These are phyloP conservation scores for Hortiboletus campestris DNA, from an alignment of 768 basidiomycete species.

Conservation along the genomic window DNA sequence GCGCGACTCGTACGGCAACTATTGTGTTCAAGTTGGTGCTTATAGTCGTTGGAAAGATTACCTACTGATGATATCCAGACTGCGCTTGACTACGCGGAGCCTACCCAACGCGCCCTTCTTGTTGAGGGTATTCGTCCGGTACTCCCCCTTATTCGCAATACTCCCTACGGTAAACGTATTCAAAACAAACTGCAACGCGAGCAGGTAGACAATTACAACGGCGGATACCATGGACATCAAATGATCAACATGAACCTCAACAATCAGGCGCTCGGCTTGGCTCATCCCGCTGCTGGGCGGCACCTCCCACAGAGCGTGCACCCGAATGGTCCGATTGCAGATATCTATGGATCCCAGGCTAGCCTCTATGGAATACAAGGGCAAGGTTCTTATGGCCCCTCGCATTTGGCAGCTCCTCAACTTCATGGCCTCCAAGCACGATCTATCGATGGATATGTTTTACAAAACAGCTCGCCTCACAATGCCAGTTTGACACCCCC, in stretches of 20 bases:
- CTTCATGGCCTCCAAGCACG: constrained; percentile 65
- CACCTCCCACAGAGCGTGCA: constrained; percentile 57
- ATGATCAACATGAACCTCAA: constrained; percentile 55
- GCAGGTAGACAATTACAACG: constrained; percentile 67
- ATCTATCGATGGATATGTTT: constrained; percentile 77
- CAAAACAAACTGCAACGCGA: constrained; percentile 98
- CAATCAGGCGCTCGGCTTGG: constrained; percentile 53
- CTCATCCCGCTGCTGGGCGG: constrained; percentile 44
- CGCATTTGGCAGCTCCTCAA: constrained; percentile 48
- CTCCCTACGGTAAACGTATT: constrained; percentile 98
- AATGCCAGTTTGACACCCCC: constrained; percentile 60
- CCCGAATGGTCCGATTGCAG: constrained; percentile 53
- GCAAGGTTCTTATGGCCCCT: constrained; percentile 57
- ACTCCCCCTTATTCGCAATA: constrained; percentile 96
- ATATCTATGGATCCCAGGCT: constrained; percentile 63
- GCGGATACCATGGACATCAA: constrained; percentile 59
- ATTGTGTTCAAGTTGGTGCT: constrained; percentile 77
- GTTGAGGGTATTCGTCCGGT: constrained; percentile 99
- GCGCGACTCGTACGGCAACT: constrained; percentile 95
- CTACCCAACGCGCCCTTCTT: constrained; percentile 85
- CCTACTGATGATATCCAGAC: constrained; percentile 54
- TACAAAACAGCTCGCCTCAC: constrained; percentile 70
- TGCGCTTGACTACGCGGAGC: constrained; percentile 95
- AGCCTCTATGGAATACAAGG: constrained; percentile 60
- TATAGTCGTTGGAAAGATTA: not conserved